These are phyloP conservation scores for Annulohypoxylon maeteangense DNA, from an alignment of 495 filamentous ascomycete genomes.

Conservation along the genomic window DNA sequence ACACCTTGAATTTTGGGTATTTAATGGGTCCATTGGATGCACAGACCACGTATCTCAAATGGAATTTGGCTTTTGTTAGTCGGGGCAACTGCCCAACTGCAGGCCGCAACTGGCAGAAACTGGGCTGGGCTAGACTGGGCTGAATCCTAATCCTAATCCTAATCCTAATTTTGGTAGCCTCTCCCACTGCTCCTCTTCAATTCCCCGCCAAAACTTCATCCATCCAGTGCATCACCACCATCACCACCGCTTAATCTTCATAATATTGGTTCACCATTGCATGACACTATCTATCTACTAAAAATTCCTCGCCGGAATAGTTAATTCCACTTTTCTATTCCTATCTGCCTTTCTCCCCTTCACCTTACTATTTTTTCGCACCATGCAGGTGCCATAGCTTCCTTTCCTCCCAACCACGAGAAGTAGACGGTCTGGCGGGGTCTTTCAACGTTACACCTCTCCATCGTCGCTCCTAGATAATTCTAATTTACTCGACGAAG, in stretches of 20 bases:
- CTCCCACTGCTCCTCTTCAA: slow-evolving; percentile 22
- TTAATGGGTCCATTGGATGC: not conserved
- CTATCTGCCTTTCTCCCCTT: not conserved
- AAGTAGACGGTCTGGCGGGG: slow-evolving; percentile 27
- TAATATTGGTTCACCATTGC: slow-evolving; percentile 38
- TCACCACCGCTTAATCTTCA: slow-evolving; percentile 2
- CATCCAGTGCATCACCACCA: slow-evolving; percentile 18
- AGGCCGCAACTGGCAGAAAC: slow-evolving; percentile 1
- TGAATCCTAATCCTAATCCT: slow-evolving; percentile 31
- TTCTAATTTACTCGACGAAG: not conserved
- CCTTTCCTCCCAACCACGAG: slow-evolving; percentile 25
- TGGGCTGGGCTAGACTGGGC: slow-evolving; percentile 39
- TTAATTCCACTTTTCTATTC: not conserved
- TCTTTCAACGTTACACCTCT: slow-evolving; percentile 14
- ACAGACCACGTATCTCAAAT: not conserved
- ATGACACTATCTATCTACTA: slow-evolving; percentile 23
- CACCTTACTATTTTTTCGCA: slow-evolving; percentile 5
- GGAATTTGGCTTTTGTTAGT: not conserved
- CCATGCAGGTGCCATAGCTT: slow-evolving; percentile 40
- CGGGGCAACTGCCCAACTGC: slow-evolving; percentile 2
- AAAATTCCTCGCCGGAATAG: not conserved
- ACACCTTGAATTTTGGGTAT: not conserved
- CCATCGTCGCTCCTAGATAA: slow-evolving; percentile 1
- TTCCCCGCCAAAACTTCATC: slow-evolving; percentile 36
- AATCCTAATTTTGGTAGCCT: slow-evolving; percentile 38